These are phyloP conservation scores for Oxyria digyna DNA, from an alignment of 148 eudicot species.

Conservation along the genomic window DNA sequence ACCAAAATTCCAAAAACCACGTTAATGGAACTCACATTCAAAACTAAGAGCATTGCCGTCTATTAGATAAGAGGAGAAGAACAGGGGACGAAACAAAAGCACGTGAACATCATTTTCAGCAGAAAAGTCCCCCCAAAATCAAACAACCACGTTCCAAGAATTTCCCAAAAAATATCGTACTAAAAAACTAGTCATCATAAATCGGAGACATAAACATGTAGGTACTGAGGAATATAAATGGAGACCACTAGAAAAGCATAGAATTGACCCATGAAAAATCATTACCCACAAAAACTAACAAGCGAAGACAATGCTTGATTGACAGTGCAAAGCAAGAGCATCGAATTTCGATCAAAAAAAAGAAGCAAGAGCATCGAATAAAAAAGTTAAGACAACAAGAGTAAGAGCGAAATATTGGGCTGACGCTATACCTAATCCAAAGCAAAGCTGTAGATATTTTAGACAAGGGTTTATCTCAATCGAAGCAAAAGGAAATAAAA, in stretches of 20 bases:
- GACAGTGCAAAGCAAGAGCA: neutral
- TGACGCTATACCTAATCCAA: conserved; percentile 2
- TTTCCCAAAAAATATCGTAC: neutral
- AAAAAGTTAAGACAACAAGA: neutral
- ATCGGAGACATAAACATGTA: neutral
- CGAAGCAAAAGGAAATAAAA: neutral
- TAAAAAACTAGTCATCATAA: neutral
- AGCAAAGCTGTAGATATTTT: neutral
- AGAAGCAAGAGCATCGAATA: neutral
- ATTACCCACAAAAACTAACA: neutral
- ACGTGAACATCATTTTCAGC: neutral
- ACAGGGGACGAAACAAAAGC: neutral
- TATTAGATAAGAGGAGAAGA: neutral
- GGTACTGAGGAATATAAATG: neutral
- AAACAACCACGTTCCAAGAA: neutral
- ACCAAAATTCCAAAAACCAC: neutral
- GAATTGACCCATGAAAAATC: neutral
- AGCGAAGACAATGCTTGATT: neutral
- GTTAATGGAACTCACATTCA: neutral
- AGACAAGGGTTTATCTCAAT: neutral
- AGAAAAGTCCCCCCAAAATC: neutral
- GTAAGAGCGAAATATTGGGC: neutral
- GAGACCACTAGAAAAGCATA: too few relatives aligned
- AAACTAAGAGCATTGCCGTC: neutral
- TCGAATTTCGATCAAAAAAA: too few relatives aligned